phyloP scores from a whole-genome alignment of 2,329 filamentous ascomycete species.

The Periglandula ipomoeae region DNA sequence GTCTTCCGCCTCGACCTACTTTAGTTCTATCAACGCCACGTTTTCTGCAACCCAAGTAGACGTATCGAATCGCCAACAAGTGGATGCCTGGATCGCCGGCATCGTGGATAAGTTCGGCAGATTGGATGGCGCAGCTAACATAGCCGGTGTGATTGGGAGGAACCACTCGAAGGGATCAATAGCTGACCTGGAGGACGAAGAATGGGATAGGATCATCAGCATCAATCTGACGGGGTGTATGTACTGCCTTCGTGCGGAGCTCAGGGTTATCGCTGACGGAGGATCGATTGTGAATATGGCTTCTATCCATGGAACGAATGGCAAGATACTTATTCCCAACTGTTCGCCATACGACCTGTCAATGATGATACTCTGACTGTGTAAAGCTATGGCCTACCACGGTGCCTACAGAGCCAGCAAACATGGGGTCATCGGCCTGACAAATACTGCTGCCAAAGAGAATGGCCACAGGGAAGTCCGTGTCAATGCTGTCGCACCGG shows the following conservation, averaged over 20 bases:
- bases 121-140: slow-evolving; percentile 46
- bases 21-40: slow-evolving; percentile 16
- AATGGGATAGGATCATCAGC: slow-evolving; percentile 38
- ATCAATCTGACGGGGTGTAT: slow-evolving; percentile 43
- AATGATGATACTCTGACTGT: too few species aligned
- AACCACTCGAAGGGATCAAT: slow-evolving; percentile 30
- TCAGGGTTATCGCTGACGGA: slow-evolving; percentile 28
- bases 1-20: slow-evolving; percentile 20
- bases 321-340: too few species aligned
- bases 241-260: slow-evolving; percentile 34
- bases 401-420: slow-evolving; percentile 31
- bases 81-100: slow-evolving; percentile 40
- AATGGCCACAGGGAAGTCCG: slow-evolving; percentile 33
- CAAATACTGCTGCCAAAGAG: slow-evolving; percentile 27
- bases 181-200: slow-evolving; percentile 34
- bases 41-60: slow-evolving; percentile 36
- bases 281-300: slow-evolving; percentile 52
- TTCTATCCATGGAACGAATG: slow-evolving; percentile 37
- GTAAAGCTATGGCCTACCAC: slow-evolving; percentile 15
- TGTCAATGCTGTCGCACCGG: slow-evolving; percentile 38
- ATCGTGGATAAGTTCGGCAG: slow-evolving; percentile 40
- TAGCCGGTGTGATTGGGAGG: slow-evolving; percentile 42
- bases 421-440: slow-evolving; percentile 28
- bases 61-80: slow-evolving; percentile 35
- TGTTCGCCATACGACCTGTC: too few species aligned